These are phyloP conservation scores for Nicotiana otophora DNA, from an alignment of 257 asterid species.

Conservation along the genomic window DNA sequence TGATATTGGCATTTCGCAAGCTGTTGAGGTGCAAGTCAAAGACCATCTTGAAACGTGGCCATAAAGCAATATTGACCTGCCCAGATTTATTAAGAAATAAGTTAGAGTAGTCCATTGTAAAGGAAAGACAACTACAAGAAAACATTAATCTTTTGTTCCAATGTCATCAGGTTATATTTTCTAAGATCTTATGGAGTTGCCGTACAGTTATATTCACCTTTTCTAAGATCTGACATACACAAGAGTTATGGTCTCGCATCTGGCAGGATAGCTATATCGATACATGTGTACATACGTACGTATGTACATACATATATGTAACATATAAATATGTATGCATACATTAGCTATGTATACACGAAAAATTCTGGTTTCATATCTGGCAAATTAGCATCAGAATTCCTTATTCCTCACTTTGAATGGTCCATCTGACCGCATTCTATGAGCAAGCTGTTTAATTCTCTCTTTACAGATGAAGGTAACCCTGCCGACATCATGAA, in stretches of 20 bases:
- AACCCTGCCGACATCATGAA: background rate
- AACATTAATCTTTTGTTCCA: too few species aligned
- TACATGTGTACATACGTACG: too few species aligned
- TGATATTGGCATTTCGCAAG: conserved; percentile 71
- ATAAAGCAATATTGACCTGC: conserved; percentile 85
- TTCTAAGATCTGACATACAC: too few species aligned
- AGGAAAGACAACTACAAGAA: background rate
- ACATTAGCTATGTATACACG: too few species aligned
- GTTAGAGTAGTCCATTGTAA: background rate
- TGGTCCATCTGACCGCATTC: background rate
- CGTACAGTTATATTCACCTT: background rate
- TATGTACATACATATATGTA: too few species aligned
- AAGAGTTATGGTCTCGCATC: too few species aligned
- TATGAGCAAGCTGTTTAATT: background rate
- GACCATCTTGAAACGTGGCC: conserved; percentile 99
- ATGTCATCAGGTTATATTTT: background rate
- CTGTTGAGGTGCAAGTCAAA: conserved; percentile 95
- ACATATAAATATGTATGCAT: too few species aligned
- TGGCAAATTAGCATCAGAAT: background rate
- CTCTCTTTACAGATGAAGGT: background rate
- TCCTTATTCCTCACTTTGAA: background rate
- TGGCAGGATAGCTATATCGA: too few species aligned
- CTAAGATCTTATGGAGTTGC: background rate
- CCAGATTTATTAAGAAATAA: conserved; percentile 10
- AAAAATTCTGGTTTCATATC: too few species aligned